A percentile compares a stretch with the other conserved stretches of the same genome.
Evolutionary conservation across 1,284 basidiomycete species (phyloP).

Genomic region (Athelia sp.): DNA sequence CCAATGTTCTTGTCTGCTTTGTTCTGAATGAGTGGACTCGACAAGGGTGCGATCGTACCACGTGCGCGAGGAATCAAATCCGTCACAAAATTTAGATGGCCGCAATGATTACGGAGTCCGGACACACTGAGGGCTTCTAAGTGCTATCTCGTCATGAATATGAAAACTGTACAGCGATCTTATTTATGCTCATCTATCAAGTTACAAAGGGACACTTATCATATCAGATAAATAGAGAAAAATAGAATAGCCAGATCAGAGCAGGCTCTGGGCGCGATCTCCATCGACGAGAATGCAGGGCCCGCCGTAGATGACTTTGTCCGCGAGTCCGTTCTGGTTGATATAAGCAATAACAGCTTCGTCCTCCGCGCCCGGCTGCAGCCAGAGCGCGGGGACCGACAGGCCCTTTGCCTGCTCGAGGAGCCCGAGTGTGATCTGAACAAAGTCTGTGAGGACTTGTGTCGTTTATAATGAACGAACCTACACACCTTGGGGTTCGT

Average conservation of each 20-base stretch:
- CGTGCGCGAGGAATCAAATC: too few relatives aligned
- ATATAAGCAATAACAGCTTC: conserved; percentile 37
- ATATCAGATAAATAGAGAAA: too few relatives aligned
- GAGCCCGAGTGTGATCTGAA: conserved; percentile 61
- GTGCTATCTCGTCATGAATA: too few relatives aligned
- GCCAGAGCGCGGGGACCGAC: conserved; percentile 68
- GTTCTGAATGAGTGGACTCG: too few relatives aligned
- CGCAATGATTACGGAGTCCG: too few relatives aligned
- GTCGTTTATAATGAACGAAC: background rate
- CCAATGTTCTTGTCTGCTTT: too few relatives aligned
- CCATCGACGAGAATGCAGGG: conserved; percentile 72
- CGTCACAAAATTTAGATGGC: too few relatives aligned
- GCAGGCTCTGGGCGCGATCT: conserved; percentile 19
- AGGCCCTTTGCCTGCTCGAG: conserved; percentile 62
- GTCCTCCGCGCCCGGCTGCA: conserved; percentile 82
- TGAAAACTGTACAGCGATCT: too few relatives aligned
- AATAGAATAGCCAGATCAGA: background rate
- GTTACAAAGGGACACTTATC: too few relatives aligned
- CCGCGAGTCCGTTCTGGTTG: conserved; percentile 46
- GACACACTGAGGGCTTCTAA: too few relatives aligned
- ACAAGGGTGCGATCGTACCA: too few relatives aligned
- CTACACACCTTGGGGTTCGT: conserved; percentile 60
- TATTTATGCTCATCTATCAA: too few relatives aligned
- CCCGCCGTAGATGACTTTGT: conserved; percentile 68
- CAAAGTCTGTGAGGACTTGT: background rate